Evolutionary conservation across 1,284 basidiomycete species (phyloP), one percentile per base, ranked within the genome.

Genomic region (Microbotryum scabiosae): DNA sequence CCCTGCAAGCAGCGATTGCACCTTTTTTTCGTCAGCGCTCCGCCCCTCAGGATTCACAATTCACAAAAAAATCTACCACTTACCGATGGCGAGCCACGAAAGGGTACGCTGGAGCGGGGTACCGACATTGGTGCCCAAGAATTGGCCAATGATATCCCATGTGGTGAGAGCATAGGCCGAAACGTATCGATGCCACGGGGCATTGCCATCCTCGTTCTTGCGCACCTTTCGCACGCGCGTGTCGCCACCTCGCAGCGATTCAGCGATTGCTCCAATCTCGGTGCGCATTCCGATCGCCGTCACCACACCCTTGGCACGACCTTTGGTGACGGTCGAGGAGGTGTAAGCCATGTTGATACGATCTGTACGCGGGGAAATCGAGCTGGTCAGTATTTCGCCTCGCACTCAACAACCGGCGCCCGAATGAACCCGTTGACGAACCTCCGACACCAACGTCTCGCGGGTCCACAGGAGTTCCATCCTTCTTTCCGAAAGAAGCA

Each of bases 211-310:
- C 6, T 75, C 73, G 62, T 75, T 73, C 5, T 72, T 72, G 28
- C 51, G 51, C 23, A 54, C 57, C 54, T 61, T 64, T 59, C 65
- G 62, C 4, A 68, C 62, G 16, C 58, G 59, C 3, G 62, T 57
- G 57, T 68, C 65, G 36, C 61, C 63, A 26, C 69, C 32, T 70
- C 78, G 5, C 72, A 81, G 75, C 2, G 78, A 78, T 14, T 73
- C 66, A 3, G 83, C 82, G 65, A 84, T 84, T 54, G 79, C 79
- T 21, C 83, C 82, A 51, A 85, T 80, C 75, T 83, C 82, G 20
- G 84, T 86, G 62, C 76, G 76, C 85, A 86, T 86, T 5, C 81
- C 84, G 10, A 82, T 85, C 4, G 76, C 77, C 57, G 82, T 78
- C 57, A 83, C 81, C 46, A 86, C 76, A 47, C 81, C 82, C 7